These are phyloP conservation scores for Solanum virginianum DNA, from an alignment of 257 asterid species.

Conservation along the genomic window DNA sequence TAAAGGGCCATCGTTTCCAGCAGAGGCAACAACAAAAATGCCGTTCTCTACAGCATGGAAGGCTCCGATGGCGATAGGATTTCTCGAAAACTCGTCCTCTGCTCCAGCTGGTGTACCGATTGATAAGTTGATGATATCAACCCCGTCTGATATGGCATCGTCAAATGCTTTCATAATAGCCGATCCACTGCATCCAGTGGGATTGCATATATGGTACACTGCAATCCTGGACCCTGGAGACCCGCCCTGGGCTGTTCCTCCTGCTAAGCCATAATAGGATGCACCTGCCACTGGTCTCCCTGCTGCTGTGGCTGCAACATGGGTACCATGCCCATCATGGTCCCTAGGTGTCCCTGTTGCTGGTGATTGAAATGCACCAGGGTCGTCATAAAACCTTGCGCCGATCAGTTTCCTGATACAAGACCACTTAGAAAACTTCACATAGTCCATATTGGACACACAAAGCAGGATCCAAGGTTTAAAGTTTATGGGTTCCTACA, in stretches of 20 bases:
- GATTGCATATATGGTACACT: slow-evolving; percentile 51
- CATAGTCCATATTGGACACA: background rate
- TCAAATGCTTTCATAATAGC: slow-evolving; percentile 45
- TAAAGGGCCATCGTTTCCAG: slow-evolving; percentile 54
- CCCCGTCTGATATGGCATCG: slow-evolving; percentile 63
- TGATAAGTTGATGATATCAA: slow-evolving; percentile 53
- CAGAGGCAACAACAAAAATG: slow-evolving; percentile 49
- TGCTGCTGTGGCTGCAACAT: slow-evolving; percentile 70
- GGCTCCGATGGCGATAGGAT: slow-evolving; percentile 59
- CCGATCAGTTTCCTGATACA: slow-evolving; percentile 54
- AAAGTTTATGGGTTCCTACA: background rate
- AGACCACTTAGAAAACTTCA: background rate
- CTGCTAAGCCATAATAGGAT: slow-evolving; percentile 56
- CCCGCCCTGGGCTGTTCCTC: slow-evolving; percentile 69
- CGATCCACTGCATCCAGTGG: slow-evolving; percentile 39
- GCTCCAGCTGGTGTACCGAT: slow-evolving; percentile 26
- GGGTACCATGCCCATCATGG: slow-evolving; percentile 69
- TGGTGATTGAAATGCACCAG: background rate
- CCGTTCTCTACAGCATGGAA: slow-evolving; percentile 61
- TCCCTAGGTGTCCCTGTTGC: slow-evolving; percentile 39
- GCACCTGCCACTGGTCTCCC: slow-evolving; percentile 53
- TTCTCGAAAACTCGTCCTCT: slow-evolving; percentile 16
- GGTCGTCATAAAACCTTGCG: slow-evolving; percentile 43
- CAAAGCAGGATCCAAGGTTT: background rate
- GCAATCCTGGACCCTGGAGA: slow-evolving; percentile 67